These are phyloP conservation scores for Zygoascus tannicola DNA, from an alignment of 805 yeast species.

Conservation along the genomic window DNA sequence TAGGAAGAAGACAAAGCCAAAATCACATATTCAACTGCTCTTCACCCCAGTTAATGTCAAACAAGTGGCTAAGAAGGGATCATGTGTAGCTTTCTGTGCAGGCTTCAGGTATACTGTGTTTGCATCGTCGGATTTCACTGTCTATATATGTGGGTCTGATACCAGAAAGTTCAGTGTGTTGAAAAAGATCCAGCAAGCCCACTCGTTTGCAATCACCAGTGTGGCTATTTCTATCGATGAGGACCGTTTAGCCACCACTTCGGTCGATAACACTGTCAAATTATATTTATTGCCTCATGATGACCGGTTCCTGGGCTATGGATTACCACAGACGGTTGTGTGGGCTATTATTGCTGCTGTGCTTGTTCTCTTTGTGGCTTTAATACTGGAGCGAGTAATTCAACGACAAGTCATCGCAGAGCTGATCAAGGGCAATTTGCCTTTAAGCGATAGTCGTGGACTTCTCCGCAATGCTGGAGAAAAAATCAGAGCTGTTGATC, in stretches of 20 bases:
- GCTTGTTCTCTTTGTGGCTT: background rate
- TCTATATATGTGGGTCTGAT: conserved; percentile 21
- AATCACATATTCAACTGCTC: background rate
- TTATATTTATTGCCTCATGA: conserved; percentile 48
- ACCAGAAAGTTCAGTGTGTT: background rate
- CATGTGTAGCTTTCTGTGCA: conserved; percentile 33
- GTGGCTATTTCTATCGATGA: conserved; percentile 64
- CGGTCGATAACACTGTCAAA: conserved; percentile 67
- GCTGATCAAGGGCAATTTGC: background rate
- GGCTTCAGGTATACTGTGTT: conserved; percentile 43
- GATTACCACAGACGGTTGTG: background rate
- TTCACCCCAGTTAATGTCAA: background rate
- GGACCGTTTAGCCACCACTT: conserved; percentile 54
- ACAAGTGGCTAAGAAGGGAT: background rate
- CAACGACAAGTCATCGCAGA: conserved; percentile 1
- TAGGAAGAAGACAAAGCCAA: background rate
- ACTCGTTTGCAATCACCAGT: conserved; percentile 68
- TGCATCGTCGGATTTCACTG: conserved; percentile 59
- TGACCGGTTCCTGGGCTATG: conserved; percentile 5
- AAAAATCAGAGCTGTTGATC: too few relatives aligned
- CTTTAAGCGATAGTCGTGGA: too few relatives aligned
- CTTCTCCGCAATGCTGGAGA: too few relatives aligned
- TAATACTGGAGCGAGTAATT: conserved; percentile 2
- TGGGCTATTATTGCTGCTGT: conserved; percentile 1
- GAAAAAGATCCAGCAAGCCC: conserved; percentile 36